Evolutionary conservation across 768 basidiomycete species (phyloP), one percentile per base, ranked within the genome.

Genomic region (Leccinellum albellum): DNA sequence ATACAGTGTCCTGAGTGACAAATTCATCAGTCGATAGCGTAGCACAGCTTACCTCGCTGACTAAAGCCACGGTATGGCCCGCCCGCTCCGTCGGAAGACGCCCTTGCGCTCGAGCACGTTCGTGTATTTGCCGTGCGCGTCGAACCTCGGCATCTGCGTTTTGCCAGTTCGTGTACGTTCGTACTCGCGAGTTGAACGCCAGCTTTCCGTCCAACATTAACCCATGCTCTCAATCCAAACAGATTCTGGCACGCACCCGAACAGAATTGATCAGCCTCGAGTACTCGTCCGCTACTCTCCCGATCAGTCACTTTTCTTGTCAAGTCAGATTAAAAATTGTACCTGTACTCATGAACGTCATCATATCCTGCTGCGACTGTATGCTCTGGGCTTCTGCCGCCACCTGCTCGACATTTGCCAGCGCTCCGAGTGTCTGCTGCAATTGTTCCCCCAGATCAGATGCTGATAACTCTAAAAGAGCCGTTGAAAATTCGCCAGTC

Each of bases 241-340:
- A 15, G 53, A 54, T 28, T 12, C 40, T 24, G n/a, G n/a, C n/a
- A 76, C 89, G 53, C 69, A 91, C 91, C 59, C 91, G 80, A 52
- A 95, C 93, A 55, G 89, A 91, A 63, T 82, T 85, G 59, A 96
- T 90, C 52, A 98, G 78, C 51, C 96, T 80, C n/a, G 93, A 84
- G 68, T 98, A 98, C 72, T 97, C 94, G 66, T 98, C 96, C 48
- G 85, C 91, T 75, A 54, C 37, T 51, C 28, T 4, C 20, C 24
- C 46, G 49, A 33, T 70, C 49, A 64, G 58, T 55, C 6, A 56
- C 13, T 26, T 53, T 21, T 23, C 21, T 37, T 2, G 4, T 20
- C 8, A 15, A 37, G 28, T 10, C 13, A 15, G 45, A 31, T 45
- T 17, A 24, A 46, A 20, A 31, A 28, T 51, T 13, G 48, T 61